Evolutionary conservation across 2,329 filamentous ascomycete genomes (phyloP), one percentile per base, ranked within the genome.

Genomic region (Exophiala mesophila): DNA sequence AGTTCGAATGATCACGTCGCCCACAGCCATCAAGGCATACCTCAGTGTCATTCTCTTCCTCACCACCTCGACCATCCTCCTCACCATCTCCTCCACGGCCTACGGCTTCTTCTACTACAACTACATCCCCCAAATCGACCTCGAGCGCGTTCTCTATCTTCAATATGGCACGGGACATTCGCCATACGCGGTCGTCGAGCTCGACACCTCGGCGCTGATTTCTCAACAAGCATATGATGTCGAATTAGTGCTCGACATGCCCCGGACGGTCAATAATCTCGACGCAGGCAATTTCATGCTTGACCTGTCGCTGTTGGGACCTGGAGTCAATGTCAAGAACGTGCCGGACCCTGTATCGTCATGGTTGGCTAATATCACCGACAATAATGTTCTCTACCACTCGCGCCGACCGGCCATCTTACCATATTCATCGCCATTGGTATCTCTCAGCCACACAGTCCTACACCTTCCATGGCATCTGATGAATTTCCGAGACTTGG

Each of bases 211-310:
- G 15, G 71, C 77, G 34, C 68, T 92, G 49, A 78, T 83, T 53
- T 71, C 78, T 13, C 73, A 78, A 34, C 90, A 96, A 62, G 75
- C 82, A 35, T 98, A 98, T 71, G 88, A 97, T 62, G 76, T 98
- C 30, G 74, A 77, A 4, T 72, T 97, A 1, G 72, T 78, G 16
- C 72, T 98, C 21, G 75, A 77, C 3, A 72, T 98, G 50, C 92
- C 92, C 13, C 80, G 83, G 29, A 92, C 87, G 2, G 80, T 79
- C 0, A 65, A 73, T 2, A 98, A 98, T 57, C 66, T 85, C 16
- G 76, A 76, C 2, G 76, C 77, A 10, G 92, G 92, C 19, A 97
- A 97, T 67, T 97, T 96, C 71, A 98, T 98, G 92, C 70, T 97
- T 13, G 82, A 85, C 34, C 68, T 95, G 12, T 76, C 80, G 47